Conservation (phyloP, 2,329 filamentous ascomycete genomes). For the Penicillium sp. region DNA sequence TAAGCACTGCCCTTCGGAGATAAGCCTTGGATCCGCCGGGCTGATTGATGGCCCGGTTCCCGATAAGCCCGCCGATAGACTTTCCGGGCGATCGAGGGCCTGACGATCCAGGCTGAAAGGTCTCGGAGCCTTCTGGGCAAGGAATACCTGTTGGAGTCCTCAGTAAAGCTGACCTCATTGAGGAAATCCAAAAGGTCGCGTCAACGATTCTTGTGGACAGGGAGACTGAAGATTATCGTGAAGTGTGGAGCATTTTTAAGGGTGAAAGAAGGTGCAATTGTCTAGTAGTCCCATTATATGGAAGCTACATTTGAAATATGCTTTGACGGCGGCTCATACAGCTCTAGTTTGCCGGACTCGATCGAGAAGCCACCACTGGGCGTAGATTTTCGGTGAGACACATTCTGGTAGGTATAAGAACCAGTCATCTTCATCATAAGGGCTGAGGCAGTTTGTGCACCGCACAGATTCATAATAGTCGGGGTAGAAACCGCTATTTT, state of each 20-base stretch:
- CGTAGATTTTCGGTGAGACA: conserved; percentile 17
- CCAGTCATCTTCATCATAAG: conserved; percentile 18
- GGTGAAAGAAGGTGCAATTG: neutral
- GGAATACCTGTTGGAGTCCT: too few relatives aligned
- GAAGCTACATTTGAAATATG: neutral
- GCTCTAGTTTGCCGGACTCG: conserved; percentile 17
- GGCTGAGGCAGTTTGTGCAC: conserved; percentile 17
- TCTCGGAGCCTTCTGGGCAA: too few relatives aligned
- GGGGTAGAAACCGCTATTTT: conserved; percentile 25
- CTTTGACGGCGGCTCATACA: conserved; percentile 8
- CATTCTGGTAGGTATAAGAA: conserved; percentile 19
- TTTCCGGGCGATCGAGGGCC: neutral
- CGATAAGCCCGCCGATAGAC: conserved; percentile 3
- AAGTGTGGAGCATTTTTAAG: conserved; percentile 4
- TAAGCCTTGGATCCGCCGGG: conserved; percentile 3
- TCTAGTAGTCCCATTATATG: neutral
- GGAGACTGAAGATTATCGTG: conserved; percentile 4
- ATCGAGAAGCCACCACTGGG: conserved; percentile 22
- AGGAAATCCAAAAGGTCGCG: neutral
- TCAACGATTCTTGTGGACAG: conserved; percentile 1
- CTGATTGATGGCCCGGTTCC: conserved; percentile 1
- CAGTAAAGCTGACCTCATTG: neutral
- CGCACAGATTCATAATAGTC: conserved; percentile 23
- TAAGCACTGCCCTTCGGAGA: conserved; percentile 7
- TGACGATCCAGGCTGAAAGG: too few relatives aligned